Percentiles rank a stretch among this genome's conserved stretches.
These are phyloP conservation scores for Canavalia gladiata DNA, from an alignment of 306 rosid genomes.

Conservation along the genomic window DNA sequence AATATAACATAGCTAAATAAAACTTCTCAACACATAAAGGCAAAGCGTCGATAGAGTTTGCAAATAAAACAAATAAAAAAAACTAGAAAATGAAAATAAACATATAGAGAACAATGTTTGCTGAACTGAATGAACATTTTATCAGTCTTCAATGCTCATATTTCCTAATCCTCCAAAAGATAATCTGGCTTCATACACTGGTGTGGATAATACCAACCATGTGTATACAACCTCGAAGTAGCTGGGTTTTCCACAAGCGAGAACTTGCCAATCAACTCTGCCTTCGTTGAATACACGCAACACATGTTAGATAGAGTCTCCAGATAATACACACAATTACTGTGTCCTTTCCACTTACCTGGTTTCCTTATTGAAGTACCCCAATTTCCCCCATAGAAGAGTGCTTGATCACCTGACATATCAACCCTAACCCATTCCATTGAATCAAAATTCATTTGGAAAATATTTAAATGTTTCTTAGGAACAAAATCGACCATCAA, in stretches of 20 bases:
- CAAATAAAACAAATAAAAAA: not conserved
- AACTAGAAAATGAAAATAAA: not conserved
- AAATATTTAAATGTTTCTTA: not conserved
- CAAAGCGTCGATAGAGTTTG: not conserved
- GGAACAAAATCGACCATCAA: constrained; percentile 14
- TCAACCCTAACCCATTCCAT: constrained; percentile 6
- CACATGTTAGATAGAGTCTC: not conserved
- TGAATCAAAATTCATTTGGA: not conserved
- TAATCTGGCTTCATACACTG: not conserved
- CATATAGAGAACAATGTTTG: no score
- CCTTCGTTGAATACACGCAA: constrained; percentile 20
- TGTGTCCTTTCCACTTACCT: constrained; percentile 3
- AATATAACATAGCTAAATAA: not conserved
- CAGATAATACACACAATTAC: constrained; percentile 15
- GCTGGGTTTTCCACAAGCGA: not conserved
- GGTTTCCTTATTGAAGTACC: not conserved
- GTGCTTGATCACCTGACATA: not conserved
- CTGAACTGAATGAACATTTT: not conserved
- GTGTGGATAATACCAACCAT: constrained; percentile 27
- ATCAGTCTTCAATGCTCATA: not conserved
- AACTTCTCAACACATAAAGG: not conserved
- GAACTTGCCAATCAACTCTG: not conserved
- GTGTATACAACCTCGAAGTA: not conserved
- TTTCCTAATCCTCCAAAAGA: not conserved
- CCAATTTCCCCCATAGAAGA: not conserved